Evolutionary conservation across 164 flowering plant genomes (phyloP), one percentile per base, ranked within the genome.

Genomic region (Magnolia changhungtana): DNA sequence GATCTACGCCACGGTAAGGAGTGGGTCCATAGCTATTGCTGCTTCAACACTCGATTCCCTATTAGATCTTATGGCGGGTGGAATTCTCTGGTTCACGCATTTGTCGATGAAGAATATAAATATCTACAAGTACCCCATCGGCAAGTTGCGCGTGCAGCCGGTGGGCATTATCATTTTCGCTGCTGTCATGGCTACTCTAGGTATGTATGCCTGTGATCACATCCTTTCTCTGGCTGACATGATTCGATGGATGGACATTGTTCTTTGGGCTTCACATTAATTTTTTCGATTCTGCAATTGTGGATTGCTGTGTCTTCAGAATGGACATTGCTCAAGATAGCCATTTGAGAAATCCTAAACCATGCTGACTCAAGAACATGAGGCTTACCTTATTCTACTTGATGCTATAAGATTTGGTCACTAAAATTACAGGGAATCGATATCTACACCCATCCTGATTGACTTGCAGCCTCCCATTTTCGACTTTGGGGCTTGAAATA

Each of bases 31-130:
- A 72, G 98, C 99, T 18, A 94, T 96, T 78, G 99, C 98, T 52
- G 97, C 99, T 61, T 96, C 99, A 50, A 96, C 99, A 64, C 77
- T 96, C 10, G 99, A 96, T 78, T 96, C 99, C 7, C 81, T 96
- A 63, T 89, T 96, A 27, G 99, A 96, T 89, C 92, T 96, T 18
- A 88, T 96, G 97, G 98, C 99, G 64, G 99, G 99, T 72, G 95
- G 92, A 21, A 94, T 96, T 61, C 97, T 96, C n/a, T 96, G 98
- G 98, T 92, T 89, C 80, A 89, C 99, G 6, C 98, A 94, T 76
- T 69, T 92, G 77, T 87, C 97, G 7, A 96, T 96, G 98, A 93
- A 90, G 72, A 89, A 83, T 70, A 85, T 90, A 51, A 96, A 96
- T 68, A 92, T 94, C 75, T 96, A 96, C 79, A 86, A 93, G 67